phyloP scores from a whole-genome alignment of 1,139 yeast genomes.

The Pichia sp. region DNA sequence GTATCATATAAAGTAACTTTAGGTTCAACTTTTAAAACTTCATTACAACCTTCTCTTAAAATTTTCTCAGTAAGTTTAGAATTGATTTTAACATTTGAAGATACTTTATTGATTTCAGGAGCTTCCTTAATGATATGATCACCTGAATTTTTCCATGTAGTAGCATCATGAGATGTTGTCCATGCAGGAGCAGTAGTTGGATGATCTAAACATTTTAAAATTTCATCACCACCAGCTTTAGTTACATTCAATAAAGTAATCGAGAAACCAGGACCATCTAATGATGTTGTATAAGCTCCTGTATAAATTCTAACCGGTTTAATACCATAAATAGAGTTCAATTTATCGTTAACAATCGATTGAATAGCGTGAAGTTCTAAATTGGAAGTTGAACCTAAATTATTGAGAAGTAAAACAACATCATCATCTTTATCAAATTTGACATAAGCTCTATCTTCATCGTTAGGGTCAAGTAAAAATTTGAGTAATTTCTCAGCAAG shows the following conservation, averaged over 20 bases:
- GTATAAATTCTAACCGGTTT: constrained; percentile 59
- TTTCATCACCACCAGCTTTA: constrained; percentile 34
- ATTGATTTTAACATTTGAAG: constrained; percentile 37
- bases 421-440: constrained; percentile 57
- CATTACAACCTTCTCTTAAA: constrained; percentile 45
- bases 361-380: constrained; percentile 67
- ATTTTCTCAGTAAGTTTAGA: constrained; percentile 33
- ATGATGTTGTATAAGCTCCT: constrained; percentile 77
- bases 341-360: constrained; percentile 36
- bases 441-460: constrained; percentile 65
- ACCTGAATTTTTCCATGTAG: constrained; percentile 32
- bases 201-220: constrained; percentile 50
- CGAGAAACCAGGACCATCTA: constrained; percentile 88
- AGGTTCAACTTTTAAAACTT: constrained; percentile 55
- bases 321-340: constrained; percentile 44
- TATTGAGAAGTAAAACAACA: constrained; percentile 62
- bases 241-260: constrained; percentile 67
- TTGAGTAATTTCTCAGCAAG: constrained; percentile 48
- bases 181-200: constrained; percentile 81
- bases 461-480: constrained; percentile 47
- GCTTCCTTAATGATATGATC: constrained; percentile 32
- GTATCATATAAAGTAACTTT: constrained; percentile 80
- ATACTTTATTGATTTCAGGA: constrained; percentile 23
- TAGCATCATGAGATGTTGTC: constrained; percentile 36
- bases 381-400: constrained; percentile 79